Percentiles rank a stretch among this genome's conserved stretches.
These are phyloP conservation scores for Barnettozyma sucrosica DNA, from an alignment of 805 yeast species.

Conservation along the genomic window DNA sequence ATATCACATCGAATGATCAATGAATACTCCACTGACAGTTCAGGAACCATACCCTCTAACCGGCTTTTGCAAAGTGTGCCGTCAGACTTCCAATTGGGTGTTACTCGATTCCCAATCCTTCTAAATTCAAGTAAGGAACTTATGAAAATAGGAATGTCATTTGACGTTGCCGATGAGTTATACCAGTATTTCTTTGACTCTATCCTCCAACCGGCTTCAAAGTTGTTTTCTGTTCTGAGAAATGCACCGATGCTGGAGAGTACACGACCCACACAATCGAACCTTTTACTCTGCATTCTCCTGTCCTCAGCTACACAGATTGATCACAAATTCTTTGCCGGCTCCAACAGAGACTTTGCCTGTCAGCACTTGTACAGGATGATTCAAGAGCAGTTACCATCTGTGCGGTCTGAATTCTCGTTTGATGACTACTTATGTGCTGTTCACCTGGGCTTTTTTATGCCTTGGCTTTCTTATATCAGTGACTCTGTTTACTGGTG, in stretches of 20 bases:
- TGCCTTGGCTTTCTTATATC: conserved; percentile 24
- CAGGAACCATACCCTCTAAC: conserved; percentile 7
- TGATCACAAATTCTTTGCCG: conserved; percentile 21
- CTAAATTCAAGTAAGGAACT: conserved; percentile 10
- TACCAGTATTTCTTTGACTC: conserved; percentile 19
- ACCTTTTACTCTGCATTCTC: conserved; percentile 16
- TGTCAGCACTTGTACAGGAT: conserved; percentile 15
- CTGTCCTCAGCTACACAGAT: conserved; percentile 18
- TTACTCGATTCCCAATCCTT: conserved; percentile 14
- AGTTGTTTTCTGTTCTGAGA: conserved; percentile 21
- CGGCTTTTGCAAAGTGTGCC: background rate
- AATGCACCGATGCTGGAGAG: conserved; percentile 15
- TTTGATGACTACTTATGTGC: conserved; percentile 21
- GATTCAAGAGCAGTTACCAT: conserved; percentile 17
- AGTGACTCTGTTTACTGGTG: conserved; percentile 24
- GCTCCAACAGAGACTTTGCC: conserved; percentile 18
- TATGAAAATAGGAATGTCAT: conserved; percentile 14
- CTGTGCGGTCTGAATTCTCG: conserved; percentile 2
- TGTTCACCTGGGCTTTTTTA: conserved; percentile 20
- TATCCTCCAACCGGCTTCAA: conserved; percentile 15
- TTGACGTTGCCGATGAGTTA: conserved; percentile 21
- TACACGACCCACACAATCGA: conserved; percentile 15
- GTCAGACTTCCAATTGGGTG: conserved; percentile 8
- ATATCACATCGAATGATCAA: conserved; percentile 2
- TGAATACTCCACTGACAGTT: background rate